Percentiles rank a stretch among this genome's conserved stretches.
phyloP scores from a whole-genome alignment of 345 rosid species.

The Eucalyptus victrix region DNA sequence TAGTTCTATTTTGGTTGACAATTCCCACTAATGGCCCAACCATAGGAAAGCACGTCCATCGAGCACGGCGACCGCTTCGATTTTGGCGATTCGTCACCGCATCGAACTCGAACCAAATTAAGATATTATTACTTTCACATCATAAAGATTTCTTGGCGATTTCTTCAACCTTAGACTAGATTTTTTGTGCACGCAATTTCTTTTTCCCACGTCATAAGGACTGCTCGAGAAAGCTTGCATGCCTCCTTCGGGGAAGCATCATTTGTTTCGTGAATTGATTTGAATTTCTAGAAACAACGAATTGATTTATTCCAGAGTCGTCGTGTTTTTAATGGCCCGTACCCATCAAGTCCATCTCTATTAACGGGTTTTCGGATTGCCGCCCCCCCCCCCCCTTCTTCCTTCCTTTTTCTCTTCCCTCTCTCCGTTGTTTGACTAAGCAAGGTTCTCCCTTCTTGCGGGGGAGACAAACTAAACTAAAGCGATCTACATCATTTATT shows the following conservation, averaged over 20 bases:
- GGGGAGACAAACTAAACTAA: background rate
- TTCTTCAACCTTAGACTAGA: background rate
- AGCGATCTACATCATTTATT: background rate
- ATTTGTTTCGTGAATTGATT: background rate
- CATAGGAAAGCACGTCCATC: background rate
- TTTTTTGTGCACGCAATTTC: background rate
- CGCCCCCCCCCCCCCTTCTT: accelerated
- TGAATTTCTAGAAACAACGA: background rate
- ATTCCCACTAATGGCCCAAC: background rate
- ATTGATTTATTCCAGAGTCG: background rate
- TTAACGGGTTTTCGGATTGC: background rate
- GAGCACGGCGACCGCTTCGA: background rate
- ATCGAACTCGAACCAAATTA: background rate
- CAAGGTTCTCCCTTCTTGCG: background rate
- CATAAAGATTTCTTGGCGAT: background rate
- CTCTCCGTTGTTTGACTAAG: background rate
- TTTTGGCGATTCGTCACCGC: background rate
- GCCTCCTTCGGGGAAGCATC: background rate
- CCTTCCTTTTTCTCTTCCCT: background rate
- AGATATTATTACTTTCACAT: background rate
- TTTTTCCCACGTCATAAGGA: background rate
- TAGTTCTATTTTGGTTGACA: background rate
- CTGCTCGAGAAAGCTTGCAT: background rate
- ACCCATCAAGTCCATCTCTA: background rate
- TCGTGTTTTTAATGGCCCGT: background rate